Evolutionary conservation across 2,329 filamentous ascomycete species (phyloP), one percentile per base, ranked within the genome.

Genomic region (Madurella mycetomatis): DNA sequence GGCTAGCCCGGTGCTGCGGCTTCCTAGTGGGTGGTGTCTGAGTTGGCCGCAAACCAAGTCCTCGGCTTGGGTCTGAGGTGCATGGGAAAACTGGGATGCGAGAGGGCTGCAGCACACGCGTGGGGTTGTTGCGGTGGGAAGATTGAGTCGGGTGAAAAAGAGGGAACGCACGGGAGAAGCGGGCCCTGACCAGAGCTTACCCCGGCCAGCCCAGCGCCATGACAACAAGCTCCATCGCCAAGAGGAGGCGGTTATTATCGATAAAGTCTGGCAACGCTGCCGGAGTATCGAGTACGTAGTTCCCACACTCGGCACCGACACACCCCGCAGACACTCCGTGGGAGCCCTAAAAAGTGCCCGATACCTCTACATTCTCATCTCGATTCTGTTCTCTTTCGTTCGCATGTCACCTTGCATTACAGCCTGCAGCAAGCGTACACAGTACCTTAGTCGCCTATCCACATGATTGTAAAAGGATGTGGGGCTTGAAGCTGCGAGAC

Each of bases 101-200:
- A 63, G 60, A 63, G 51, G 53, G 60, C n/a, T n/a, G n/a, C n/a
- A n/a, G n/a, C 60, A 61, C 56, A 32, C 49, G 55, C 60, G 61
- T 62, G 60, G 61, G 60, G 62, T 64, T 62, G 56, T 52, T 55
- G 60, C 58, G 55, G 51, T 61, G 54, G 52, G 55, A 58, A 60
- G 55, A 59, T 59, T 60, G 58, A 58, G 60, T 61, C 56, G 61
- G 61, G 57, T 55, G 59, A 60, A 62, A 60, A 59, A 57, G 34
- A 12, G 60, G 60, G 55, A 60, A 63, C 59, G 60, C 60, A 60
- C 62, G 60, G 57, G 58, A 59, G 59, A 60, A 60, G 65, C 60
- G 63, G 63, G 62, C 63, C 63, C 53, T 56, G 50, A 43, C 54
- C 51, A 48, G 25, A 43, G 49, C 49, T 41, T 16, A 31, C 51